Evolutionary conservation across 2,329 filamentous ascomycete genomes (phyloP), one percentile per base, ranked within the genome.

Genomic region (Dothideomycetidae sp.): DNA sequence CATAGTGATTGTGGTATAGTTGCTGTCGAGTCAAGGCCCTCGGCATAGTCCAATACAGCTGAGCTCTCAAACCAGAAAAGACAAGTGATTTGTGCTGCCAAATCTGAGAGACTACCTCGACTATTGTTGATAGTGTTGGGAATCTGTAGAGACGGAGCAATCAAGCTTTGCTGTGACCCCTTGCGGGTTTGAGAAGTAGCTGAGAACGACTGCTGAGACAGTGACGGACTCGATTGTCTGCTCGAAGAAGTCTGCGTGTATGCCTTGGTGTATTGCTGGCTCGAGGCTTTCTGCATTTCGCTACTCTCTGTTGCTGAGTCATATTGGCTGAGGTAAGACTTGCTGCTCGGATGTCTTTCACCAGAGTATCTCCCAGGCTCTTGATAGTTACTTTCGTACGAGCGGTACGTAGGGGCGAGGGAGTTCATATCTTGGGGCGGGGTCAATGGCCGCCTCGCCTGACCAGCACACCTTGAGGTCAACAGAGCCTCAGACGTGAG

Each of bases 41-140:
- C 79, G 26, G 86, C 82, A 40, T 73, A 70, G 48, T 80, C 73
- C 11, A 96, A 64, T 14, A 80, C 79, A n/a, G 79, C 71, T 30
- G 81, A 79, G 11, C 80, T 81, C 59, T 96, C 86, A 55, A 96
- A 96, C 88, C 90, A 96, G 62, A 96, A 94, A 10, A 98, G 68
- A 53, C 88, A 94, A 10, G 88, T 93, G 59, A 96, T 82, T 68
- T 85, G 74, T 40, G 84, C 82, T 36, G 83, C 81, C 56, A 93
- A 85, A 51, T 90, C 81, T 7, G 82, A 71, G 47, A 93, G 57
- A 51, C 73, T 86, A 5, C 82, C 81, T 31, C 81, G 80, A 48
- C 70, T 75, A 21, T 75, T 67, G 50, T 78, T 84, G 52, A 93
- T 84, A 26, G 81, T 78, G 31, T 67, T 63, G 5, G 84, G 83